Percentiles rank a stretch among this genome's conserved stretches.
Evolutionary conservation across 148 eudicot species (phyloP).

Genomic region (Polygonum aviculare): DNA sequence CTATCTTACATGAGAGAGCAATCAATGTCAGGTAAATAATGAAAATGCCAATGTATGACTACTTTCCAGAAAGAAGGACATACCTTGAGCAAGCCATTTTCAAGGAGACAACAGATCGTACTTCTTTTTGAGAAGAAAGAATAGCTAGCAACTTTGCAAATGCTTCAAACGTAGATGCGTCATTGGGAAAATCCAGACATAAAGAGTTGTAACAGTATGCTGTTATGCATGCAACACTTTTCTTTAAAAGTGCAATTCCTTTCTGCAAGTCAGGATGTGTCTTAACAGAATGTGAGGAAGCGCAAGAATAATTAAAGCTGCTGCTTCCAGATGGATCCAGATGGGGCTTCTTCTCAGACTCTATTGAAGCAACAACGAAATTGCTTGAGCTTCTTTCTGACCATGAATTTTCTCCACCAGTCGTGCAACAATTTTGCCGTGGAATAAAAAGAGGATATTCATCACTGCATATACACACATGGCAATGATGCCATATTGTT

Average conservation of each 20-base stretch:
- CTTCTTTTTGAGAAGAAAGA: slow-evolving; percentile 94
- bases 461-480: slow-evolving; percentile 38
- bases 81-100: slow-evolving; percentile 82
- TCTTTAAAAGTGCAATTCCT: slow-evolving; percentile 96
- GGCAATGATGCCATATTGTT: not conserved
- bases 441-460: slow-evolving; percentile 95
- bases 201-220: slow-evolving; percentile 86
- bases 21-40: not conserved
- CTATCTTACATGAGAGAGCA: not conserved
- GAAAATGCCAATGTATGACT: not conserved
- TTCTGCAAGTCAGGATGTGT: slow-evolving; percentile 87
- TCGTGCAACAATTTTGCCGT: slow-evolving; percentile 70
- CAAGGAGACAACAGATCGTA: slow-evolving; percentile 59
- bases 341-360: slow-evolving; percentile 58
- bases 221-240: slow-evolving; percentile 91
- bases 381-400: slow-evolving; percentile 80
- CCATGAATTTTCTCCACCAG: slow-evolving; percentile 88
- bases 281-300: slow-evolving; percentile 79
- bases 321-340: slow-evolving; percentile 64
- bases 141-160: slow-evolving; percentile 79
- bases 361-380: slow-evolving; percentile 72
- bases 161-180: slow-evolving; percentile 91
- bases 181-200: slow-evolving; percentile 70
- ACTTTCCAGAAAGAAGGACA: not conserved
- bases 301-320: slow-evolving; percentile 72